These are phyloP conservation scores for Penstemon barbatus DNA, from an alignment of 257 asterid species.

Conservation along the genomic window DNA sequence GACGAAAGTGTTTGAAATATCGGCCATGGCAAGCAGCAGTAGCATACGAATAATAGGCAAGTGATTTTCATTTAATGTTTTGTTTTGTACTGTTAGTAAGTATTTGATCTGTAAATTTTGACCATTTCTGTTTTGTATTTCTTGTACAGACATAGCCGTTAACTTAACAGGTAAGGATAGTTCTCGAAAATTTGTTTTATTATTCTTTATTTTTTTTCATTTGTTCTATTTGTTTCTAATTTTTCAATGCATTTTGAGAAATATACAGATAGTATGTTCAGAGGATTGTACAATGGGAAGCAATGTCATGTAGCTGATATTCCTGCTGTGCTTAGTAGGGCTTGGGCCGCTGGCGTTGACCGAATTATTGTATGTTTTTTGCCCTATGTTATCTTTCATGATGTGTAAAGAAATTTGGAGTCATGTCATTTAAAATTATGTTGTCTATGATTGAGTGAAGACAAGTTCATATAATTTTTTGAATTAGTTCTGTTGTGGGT, in stretches of 20 bases:
- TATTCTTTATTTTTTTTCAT: not conserved
- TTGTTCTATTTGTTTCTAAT: not conserved
- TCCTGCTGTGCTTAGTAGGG: constrained; percentile 78
- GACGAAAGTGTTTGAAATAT: not conserved
- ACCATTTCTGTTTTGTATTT: not conserved
- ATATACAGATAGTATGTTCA: constrained; percentile 81
- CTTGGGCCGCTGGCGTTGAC: constrained; percentile 94
- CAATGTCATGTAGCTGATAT: constrained; percentile 79
- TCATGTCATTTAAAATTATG: too few relatives aligned
- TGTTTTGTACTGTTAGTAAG: not conserved
- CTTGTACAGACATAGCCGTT: constrained; percentile 80
- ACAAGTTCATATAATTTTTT: too few relatives aligned
- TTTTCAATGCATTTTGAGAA: constrained; percentile 10
- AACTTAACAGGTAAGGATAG: constrained; percentile 75
- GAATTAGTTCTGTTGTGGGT: not conserved
- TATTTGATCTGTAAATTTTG: not conserved
- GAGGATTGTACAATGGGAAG: constrained; percentile 92
- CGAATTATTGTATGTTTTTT: constrained; percentile 66
- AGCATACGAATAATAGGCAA: constrained; percentile 73
- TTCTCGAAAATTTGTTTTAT: constrained; percentile 4
- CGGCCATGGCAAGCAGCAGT: constrained; percentile 63
- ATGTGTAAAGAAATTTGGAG: too few relatives aligned
- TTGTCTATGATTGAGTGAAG: too few relatives aligned
- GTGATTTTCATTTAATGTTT: constrained; percentile 17
- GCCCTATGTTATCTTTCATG: not conserved